Evolutionary conservation across 768 basidiomycete genomes (phyloP).

Genomic region (Suillus sp.): DNA sequence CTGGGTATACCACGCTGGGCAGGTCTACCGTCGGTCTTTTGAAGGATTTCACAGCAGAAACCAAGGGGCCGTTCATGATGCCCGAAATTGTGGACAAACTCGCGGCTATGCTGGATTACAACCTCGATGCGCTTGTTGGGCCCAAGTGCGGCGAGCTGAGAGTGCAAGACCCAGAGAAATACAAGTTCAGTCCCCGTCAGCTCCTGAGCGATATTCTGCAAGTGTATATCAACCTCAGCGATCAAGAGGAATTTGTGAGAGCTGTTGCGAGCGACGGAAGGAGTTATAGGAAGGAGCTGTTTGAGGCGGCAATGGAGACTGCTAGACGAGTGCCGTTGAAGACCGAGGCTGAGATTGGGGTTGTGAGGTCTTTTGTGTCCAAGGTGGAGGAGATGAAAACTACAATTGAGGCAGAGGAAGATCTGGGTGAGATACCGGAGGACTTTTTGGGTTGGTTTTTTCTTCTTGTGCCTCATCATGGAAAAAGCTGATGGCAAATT

Average conservation of each 20-base stretch:
- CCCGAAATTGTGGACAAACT: constrained; percentile 94
- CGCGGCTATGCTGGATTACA: constrained; percentile 96
- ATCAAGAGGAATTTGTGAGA: constrained; percentile 73
- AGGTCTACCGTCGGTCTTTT: constrained; percentile 88
- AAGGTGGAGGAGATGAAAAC: constrained; percentile 85
- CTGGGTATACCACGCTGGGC: constrained; percentile 84
- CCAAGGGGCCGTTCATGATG: constrained; percentile 91
- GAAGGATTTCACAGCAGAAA: constrained; percentile 90
- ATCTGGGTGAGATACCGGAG: constrained; percentile 90
- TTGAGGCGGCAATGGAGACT: constrained; percentile 74
- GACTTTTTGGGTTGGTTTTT: constrained; percentile 81
- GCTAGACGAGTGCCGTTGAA: constrained; percentile 67
- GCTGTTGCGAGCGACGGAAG: constrained; percentile 94
- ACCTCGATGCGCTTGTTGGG: constrained; percentile 85
- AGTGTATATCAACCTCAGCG: constrained; percentile 87
- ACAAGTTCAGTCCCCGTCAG: constrained; percentile 82
- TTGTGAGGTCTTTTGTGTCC: constrained; percentile 66
- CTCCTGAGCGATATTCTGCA: constrained; percentile 86
- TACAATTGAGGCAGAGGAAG: constrained; percentile 86
- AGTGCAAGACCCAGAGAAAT: constrained; percentile 85
- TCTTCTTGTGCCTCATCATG: constrained; percentile 2
- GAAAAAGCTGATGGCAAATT: constrained; percentile 3
- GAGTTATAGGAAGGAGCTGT: constrained; percentile 84
- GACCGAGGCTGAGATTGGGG: constrained; percentile 72
- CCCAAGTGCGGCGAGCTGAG: constrained; percentile 85